Conservation (phyloP, 306 rosid species). For the Gynostemma pentaphyllum region DNA sequence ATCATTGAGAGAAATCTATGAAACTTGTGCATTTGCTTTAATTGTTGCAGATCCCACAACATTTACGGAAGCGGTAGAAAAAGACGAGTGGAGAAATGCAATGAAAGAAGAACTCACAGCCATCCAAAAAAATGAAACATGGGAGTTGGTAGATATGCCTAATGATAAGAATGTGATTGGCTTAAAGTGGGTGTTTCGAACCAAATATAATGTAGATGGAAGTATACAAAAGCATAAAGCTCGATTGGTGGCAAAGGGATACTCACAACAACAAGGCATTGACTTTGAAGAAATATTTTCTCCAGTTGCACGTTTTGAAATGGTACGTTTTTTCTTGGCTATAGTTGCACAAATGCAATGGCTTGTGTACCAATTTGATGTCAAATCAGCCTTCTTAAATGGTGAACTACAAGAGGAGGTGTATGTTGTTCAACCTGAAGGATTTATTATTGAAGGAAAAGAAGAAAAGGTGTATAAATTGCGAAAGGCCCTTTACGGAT, state of each 20-base stretch:
- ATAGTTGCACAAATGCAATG: neutral
- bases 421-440: neutral
- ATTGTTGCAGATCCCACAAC: neutral
- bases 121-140: neutral
- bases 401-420: too few relatives aligned
- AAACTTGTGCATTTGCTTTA: neutral
- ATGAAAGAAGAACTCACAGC: neutral
- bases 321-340: neutral
- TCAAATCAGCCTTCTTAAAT: too few relatives aligned
- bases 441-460: neutral
- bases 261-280: neutral
- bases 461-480: neutral
- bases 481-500: neutral
- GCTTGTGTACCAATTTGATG: neutral
- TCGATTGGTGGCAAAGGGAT: too few relatives aligned
- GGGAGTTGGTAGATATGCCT: neutral
- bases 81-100: neutral
- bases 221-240: too few relatives aligned
- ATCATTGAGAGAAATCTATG: constrained; percentile 1
- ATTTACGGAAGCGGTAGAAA: neutral
- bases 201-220: neutral
- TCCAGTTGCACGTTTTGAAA: neutral
- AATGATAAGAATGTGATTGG: too few relatives aligned
- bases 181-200: neutral
- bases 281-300: neutral